Evolutionary conservation across 805 yeast species (phyloP).

Genomic region (Lipomyces yamadae): DNA sequence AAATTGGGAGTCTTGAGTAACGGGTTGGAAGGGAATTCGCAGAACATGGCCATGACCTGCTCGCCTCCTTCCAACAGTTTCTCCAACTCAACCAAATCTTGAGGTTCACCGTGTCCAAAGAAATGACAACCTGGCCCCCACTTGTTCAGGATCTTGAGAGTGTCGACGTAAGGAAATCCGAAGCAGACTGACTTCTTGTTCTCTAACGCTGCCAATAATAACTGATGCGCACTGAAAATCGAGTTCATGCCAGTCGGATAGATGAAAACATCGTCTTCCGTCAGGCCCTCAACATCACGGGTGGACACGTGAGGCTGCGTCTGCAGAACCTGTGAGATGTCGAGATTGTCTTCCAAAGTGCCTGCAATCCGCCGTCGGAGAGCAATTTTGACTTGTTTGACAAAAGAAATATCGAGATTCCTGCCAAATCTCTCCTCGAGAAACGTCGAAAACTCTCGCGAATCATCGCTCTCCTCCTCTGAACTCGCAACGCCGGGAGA

Average conservation of each 20-base stretch:
- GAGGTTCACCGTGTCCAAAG: constrained; percentile 81
- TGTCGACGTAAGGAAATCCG: constrained; percentile 96
- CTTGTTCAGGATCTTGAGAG: constrained; percentile 79
- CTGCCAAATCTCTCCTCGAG: constrained; percentile 91
- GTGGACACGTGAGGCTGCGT: constrained; percentile 28
- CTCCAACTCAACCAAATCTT: constrained; percentile 66
- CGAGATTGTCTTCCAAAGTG: constrained; percentile 53
- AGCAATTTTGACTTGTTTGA: constrained; percentile 74
- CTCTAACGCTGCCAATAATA: constrained; percentile 39
- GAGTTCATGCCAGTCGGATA: constrained; percentile 94
- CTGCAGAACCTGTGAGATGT: constrained; percentile 35
- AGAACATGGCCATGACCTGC: constrained; percentile 74
- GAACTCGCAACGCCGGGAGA: constrained; percentile 14
- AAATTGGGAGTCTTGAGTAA: constrained; percentile 83
- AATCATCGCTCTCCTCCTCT: constrained; percentile 33
- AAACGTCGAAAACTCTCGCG: constrained; percentile 34
- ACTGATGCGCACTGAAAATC: constrained; percentile 76
- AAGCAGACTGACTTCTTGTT: constrained; percentile 77
- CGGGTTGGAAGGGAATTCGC: constrained; percentile 97
- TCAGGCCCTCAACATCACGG: constrained; percentile 41
- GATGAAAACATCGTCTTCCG: constrained; percentile 74
- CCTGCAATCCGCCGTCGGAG: constrained; percentile 77
- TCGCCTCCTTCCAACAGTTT: constrained; percentile 63
- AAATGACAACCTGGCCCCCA: constrained; percentile 92
- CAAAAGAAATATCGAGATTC: constrained; percentile 76